Evolutionary conservation across 148 eudicot genomes (phyloP).

Genomic region (Arbutus unedo): DNA sequence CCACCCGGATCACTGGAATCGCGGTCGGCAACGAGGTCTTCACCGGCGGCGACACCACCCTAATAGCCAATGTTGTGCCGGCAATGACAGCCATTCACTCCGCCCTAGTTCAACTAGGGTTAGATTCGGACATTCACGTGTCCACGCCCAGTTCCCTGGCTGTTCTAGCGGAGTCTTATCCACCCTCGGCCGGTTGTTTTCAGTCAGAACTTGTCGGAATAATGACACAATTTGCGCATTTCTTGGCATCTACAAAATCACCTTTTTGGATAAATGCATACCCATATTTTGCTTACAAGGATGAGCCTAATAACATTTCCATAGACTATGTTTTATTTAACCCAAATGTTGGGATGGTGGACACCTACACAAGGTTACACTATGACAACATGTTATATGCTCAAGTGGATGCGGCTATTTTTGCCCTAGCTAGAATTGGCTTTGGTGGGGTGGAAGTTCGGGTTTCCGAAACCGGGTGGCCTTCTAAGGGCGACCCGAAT

Average conservation of each 20-base stretch:
- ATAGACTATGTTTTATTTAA: constrained; percentile 22
- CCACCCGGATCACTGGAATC: constrained; percentile 69
- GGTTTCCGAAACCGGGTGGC: constrained; percentile 25
- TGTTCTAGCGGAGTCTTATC: constrained; percentile 53
- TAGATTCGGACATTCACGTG: constrained; percentile 46
- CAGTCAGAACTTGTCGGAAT: constrained; percentile 40
- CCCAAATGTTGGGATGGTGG: constrained; percentile 19
- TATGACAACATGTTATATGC: constrained; percentile 30
- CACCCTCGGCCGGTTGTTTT: constrained; percentile 69
- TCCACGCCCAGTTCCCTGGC: constrained; percentile 63
- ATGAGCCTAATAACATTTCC: constrained; percentile 12
- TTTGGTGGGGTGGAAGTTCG: constrained; percentile 19
- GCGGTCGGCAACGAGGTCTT: constrained; percentile 77
- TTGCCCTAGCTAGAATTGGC: constrained; percentile 19
- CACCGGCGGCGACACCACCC: constrained; percentile 51
- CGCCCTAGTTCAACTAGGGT: constrained; percentile 43
- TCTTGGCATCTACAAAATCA: constrained; percentile 29
- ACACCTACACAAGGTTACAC: constrained; percentile 18
- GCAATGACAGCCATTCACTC: constrained; percentile 59
- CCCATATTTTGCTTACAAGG: constrained; percentile 26
- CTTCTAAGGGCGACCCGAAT: constrained; percentile 12
- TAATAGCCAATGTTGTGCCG: constrained; percentile 48
- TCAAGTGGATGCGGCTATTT: constrained; percentile 22
- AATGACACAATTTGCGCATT: constrained; percentile 48
- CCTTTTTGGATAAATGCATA: constrained; percentile 30